Conservation (phyloP, 306 rosid genomes). For the Malus sylvestris region DNA sequence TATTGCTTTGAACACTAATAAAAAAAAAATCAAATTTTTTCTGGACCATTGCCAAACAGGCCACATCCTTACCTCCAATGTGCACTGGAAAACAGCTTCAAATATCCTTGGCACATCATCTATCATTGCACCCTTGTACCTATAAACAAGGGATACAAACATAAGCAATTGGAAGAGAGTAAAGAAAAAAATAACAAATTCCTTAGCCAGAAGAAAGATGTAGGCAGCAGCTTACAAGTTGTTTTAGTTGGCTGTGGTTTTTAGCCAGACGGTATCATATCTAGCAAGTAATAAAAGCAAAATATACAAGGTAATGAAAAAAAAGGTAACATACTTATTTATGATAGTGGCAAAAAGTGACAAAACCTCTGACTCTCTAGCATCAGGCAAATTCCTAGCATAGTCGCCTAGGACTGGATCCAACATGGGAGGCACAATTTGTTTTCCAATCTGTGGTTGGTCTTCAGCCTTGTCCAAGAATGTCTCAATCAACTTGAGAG, state of each 20-base stretch:
- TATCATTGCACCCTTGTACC: constrained; percentile 85
- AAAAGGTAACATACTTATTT: constrained; percentile 56
- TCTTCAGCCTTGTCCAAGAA: constrained; percentile 99
- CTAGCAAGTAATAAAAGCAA: neutral
- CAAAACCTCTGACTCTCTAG: constrained; percentile 94
- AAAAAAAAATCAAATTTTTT: neutral
- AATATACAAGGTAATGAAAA: neutral
- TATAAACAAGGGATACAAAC: constrained; percentile 14
- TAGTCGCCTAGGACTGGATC: constrained; percentile 97
- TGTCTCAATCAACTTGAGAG: constrained; percentile 89
- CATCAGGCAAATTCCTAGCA: constrained; percentile 96
- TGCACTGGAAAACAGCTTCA: constrained; percentile 99
- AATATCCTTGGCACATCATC: constrained; percentile 96
- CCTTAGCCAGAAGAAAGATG: neutral
- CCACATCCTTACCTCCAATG: constrained; percentile 64
- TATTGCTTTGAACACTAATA: neutral
- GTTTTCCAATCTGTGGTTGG: constrained; percentile 93
- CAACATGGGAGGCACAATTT: constrained; percentile 99
- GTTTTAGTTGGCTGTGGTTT: neutral
- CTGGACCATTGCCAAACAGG: neutral
- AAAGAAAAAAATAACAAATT: neutral
- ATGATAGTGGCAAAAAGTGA: constrained; percentile 96
- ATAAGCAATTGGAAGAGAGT: neutral
- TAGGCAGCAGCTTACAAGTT: neutral
- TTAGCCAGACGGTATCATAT: neutral